Base-by-base conservation (phyloP, 768 basidiomycete species). In the Chlorophyllum brunneum region DNA sequence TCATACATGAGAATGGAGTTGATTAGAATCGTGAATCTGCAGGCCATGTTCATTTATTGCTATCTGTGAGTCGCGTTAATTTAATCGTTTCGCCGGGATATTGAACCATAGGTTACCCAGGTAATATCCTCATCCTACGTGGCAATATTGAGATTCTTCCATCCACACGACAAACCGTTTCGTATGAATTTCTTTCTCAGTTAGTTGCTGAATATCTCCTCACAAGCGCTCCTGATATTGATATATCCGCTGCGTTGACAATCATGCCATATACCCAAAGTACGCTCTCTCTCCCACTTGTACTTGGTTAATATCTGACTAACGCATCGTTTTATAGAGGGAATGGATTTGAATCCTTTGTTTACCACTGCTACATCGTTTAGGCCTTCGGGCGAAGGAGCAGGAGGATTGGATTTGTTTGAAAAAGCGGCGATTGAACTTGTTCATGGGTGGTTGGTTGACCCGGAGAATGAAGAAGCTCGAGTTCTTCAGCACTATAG, bases 21-120 rank as follows among this genome's bases (percentile, higher is more conserved):
- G 13, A 43, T 24, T n/a, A 18, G n/a, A n/a, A 11, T 16, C 2
- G 10, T 40, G 24, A 42, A 39, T 41, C 50, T 55, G 36, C 63
- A 94, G 92, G 7, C 92, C 92, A 7, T 95, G 92, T 63, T 92
- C 90, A 0, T 88, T 95, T 58, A 91, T 95, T 59, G 92, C 92
- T 23, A 88, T 93, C 54, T 93, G 90, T 89, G 61, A 59, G 79
- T 64, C 43, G 20, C 18, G 42, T 15, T 24, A 13, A 29, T 13
- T 48, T 47, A n/a, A 44, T 18, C 24, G 29, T 49, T 29, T 31
- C 43, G 29, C 24, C 9, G 44, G 13, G 38, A 37, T 31, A 10
- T n/a, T 16, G 18, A 47, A 20, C 24, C 7, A 18, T 9, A 5
- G 9, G 6, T 40, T 22, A 11, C 2, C 9, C 62, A 88, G 90